Base-by-base conservation (phyloP, 345 rosid species). In the Eutrema japonicum region DNA sequence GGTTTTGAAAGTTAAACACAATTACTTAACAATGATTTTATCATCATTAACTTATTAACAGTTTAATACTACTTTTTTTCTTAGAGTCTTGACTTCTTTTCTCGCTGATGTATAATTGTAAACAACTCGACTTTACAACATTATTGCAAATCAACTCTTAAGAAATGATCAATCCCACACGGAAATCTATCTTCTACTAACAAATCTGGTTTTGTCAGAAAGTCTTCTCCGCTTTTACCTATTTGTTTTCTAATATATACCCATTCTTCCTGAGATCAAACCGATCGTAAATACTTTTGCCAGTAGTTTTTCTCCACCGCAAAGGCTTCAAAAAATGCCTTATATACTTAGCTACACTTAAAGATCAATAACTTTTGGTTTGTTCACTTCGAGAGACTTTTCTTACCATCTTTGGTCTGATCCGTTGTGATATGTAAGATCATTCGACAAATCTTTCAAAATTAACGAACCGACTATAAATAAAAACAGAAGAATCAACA, bases 131-230 rank as follows among this genome's bases (percentile, higher is more conserved):
- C 74, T 75, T 67, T 59, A 42, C 56, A 51, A 18, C 52, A 58
- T 58, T 57, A 49, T 66, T 58, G 67, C 37, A 58, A 57, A 68
- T 45, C 68, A 60, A 68, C 62, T 66, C 73, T 64, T 26, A 41
- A 26, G 32, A 68, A 26, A 59, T 76, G 13, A 64, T 4, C 46
- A 80, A 53, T 79, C 89, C 82, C 77, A 87, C 73, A 3, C 82
- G 87, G 81, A 83, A 86, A 86, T 83, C 87, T 87, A 86, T 84
- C 73, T 60, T 68, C 41, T 61, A 36, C 68, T 45, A 52, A 53
- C 70, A 75, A 36, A 53, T 51, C 51, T 40, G 14, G 27, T 75
- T 61, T 40, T 70, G 48, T 47, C 71, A 54, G 60, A 64, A 48
- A 70, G 66, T 75, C 64, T 59, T 51, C 55, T 42, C 42, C 43